Evolutionary conservation across 2,329 filamentous ascomycete genomes (phyloP).

Genomic region (Neodidymelliopsis sp.): DNA sequence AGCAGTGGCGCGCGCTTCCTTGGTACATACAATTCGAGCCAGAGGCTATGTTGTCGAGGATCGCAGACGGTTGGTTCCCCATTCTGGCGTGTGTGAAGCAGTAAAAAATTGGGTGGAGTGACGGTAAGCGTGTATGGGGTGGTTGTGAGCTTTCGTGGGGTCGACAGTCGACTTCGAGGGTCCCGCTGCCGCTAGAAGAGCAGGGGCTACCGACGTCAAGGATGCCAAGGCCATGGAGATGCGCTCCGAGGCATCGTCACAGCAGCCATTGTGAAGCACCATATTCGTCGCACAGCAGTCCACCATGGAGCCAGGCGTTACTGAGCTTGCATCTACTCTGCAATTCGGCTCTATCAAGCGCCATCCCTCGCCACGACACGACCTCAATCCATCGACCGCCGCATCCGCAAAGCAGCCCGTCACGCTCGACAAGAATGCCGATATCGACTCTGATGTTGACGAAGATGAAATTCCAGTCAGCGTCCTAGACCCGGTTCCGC

Average conservation of each 20-base stretch:
- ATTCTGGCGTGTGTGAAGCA: slow-evolving; percentile 47
- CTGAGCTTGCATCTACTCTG: slow-evolving; percentile 76
- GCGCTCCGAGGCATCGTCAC: slow-evolving; percentile 10
- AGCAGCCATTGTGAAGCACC: neutral
- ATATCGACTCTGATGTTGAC: slow-evolving; percentile 58
- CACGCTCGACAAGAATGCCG: slow-evolving; percentile 43
- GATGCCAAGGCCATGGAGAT: slow-evolving; percentile 32
- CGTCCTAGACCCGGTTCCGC: slow-evolving; percentile 64
- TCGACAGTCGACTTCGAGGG: slow-evolving; percentile 24
- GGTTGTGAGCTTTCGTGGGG: slow-evolving; percentile 32
- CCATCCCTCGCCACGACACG: slow-evolving; percentile 73
- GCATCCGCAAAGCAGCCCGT: slow-evolving; percentile 72
- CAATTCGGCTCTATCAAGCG: slow-evolving; percentile 81
- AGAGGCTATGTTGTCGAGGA: slow-evolving; percentile 95
- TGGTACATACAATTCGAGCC: slow-evolving; percentile 84
- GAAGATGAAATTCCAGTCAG: slow-evolving; percentile 75
- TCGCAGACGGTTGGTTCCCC: slow-evolving; percentile 66
- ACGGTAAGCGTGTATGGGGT: slow-evolving; percentile 20
- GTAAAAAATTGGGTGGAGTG: slow-evolving; percentile 20
- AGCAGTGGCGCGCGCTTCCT: slow-evolving; percentile 21
- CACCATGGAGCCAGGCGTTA: slow-evolving; percentile 13
- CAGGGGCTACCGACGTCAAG: slow-evolving; percentile 31
- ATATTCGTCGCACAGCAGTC: neutral
- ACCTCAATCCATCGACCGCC: slow-evolving; percentile 81
- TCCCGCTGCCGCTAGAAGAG: slow-evolving; percentile 25